Conservation (phyloP, 225 moss, liverwort and hornwort genomes). For the Marchantia polymorpha region DNA sequence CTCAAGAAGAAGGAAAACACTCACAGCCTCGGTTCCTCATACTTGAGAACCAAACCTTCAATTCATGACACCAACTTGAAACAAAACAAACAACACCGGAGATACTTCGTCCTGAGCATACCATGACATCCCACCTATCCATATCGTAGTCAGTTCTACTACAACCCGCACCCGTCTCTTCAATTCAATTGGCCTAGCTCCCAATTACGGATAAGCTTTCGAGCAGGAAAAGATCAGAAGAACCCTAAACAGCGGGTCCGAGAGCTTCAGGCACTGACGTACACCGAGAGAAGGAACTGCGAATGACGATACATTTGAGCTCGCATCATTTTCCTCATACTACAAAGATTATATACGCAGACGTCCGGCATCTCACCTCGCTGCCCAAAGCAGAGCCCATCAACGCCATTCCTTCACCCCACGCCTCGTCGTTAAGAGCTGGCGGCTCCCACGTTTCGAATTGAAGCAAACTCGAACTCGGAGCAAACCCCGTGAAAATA, state of each 20-base stretch:
- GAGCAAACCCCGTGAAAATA: too few species aligned
- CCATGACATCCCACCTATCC: neutral
- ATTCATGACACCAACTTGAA: neutral
- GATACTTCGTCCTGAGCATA: neutral
- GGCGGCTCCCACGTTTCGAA: neutral
- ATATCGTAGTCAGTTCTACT: neutral
- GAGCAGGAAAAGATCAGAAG: neutral
- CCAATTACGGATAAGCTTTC: neutral
- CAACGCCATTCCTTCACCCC: constrained; percentile 24
- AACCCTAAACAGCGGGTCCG: neutral
- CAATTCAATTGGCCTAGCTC: neutral
- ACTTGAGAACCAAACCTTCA: too few species aligned
- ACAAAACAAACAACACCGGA: neutral
- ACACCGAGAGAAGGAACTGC: neutral
- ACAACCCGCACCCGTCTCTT: neutral
- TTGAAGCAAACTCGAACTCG: too few species aligned
- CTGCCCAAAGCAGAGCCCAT: constrained; percentile 44
- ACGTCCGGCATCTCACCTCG: constrained; percentile 20
- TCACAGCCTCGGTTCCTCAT: neutral
- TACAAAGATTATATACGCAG: too few species aligned
- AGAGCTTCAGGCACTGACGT: too few species aligned
- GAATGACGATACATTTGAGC: neutral
- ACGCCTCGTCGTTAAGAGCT: neutral
- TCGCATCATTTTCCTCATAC: too few species aligned
- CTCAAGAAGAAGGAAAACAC: neutral